Evolutionary conservation across 108 stramenopile genomes (phyloP), one percentile per base, ranked within the genome.

Genomic region (Cyclostephanos tholiformis): DNA sequence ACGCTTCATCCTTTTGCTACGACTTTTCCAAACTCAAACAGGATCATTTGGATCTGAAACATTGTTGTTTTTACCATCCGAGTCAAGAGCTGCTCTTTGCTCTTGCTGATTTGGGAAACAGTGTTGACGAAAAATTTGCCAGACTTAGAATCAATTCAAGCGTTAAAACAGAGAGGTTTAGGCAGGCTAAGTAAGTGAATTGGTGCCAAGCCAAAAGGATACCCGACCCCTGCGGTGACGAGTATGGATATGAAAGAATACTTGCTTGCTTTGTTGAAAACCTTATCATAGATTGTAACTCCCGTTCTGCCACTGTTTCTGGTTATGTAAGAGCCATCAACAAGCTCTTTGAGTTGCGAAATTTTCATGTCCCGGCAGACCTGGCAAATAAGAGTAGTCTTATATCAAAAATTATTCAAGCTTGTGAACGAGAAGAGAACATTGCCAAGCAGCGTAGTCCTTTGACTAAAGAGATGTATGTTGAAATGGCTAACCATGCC

Each of bases 1-100:
- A n/a, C 38, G 57, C 20, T 12, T 12, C 27, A 32, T n/a, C 53
- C 35, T 25, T 55, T 27, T 8, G 4, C 38, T 26, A 17, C 65
- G 35, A 77, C 27, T 65, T 26, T 48, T 75, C 66, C 17, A 25
- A 58, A 16, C 44, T 67, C 4, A 9, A 48, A 27, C 74, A 75
- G 65, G 36, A 19, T n/a, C n/a, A n/a, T n/a, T n/a, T n/a, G n/a
- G n/a, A n/a, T n/a, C n/a, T n/a, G n/a, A n/a, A n/a, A n/a, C n/a
- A n/a, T n/a, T n/a, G n/a, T n/a, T n/a, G n/a, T n/a, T n/a, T n/a
- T n/a, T n/a, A n/a, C n/a, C n/a, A n/a, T n/a, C n/a, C n/a, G n/a
- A n/a, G n/a, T n/a, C n/a, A n/a, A n/a, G n/a, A n/a, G n/a, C n/a
- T n/a, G n/a, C n/a, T n/a, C n/a, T n/a, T n/a, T n/a, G n/a, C n/a